Evolutionary conservation across 495 filamentous ascomycete genomes (phyloP), one percentile per base, ranked within the genome.

Genomic region (Penicillium parvum): DNA sequence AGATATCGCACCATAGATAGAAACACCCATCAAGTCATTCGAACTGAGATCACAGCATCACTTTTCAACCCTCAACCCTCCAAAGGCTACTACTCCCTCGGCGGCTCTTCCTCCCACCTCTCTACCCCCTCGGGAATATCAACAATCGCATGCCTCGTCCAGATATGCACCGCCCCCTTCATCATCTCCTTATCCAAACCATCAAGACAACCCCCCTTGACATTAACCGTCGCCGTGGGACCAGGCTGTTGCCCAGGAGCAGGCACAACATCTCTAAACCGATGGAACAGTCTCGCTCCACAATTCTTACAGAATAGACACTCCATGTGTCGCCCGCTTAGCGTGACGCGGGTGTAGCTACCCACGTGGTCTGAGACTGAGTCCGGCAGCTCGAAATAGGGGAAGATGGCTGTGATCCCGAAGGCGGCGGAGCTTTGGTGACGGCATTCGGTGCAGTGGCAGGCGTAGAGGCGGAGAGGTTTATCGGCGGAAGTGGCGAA

Each of bases 341-440:
- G 53, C 60, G 59, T 81, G 61, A 22, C 66, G 28, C 16, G 66
- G 62, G 40, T 77, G 57, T 19, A 79, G 66, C 10, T 68, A 62
- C 40, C 64, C 43, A 39, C 70, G 64, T 27, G 67, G 61, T 39
- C 71, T 47, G 23, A 66, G 60, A 33, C 37, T 9, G 63, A 47
- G 7, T 47, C 45, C 0, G 66, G 76, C 27, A 83, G 58, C 14
- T 66, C 51, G 36, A 84, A 84, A 10, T 61, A 58, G 5, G 81
- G 82, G 54, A 86, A 86, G 49, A 82, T 80, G 40, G 82, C 82
- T 18, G 75, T 79, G 36, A 79, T 75, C 18, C 83, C 82, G 53
- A 82, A 84, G n/a, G 82, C 80, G 11, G 78, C 80, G 37, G 76
- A 72, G 34, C 81, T 76, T 63, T 86, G 83, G 41, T 75, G 73